A percentile compares a stretch with the other conserved stretches of the same genome.
Evolutionary conservation across 495 filamentous ascomycete species (phyloP).

Genomic region (Xylaria palmicola): DNA sequence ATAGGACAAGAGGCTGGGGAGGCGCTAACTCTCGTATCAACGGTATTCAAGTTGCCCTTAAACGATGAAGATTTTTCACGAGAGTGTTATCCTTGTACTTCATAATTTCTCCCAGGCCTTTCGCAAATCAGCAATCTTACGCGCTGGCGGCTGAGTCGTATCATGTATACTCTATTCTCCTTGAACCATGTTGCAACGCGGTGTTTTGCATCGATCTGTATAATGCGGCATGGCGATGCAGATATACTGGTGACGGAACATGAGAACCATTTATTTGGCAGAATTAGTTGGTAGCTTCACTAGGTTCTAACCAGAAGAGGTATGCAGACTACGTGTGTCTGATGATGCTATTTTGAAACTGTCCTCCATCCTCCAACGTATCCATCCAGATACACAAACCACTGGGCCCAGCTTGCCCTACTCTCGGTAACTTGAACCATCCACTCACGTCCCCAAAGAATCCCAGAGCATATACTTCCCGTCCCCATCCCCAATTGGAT

Average conservation of each 20-base stretch:
- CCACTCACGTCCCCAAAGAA: too few species aligned
- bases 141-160: background rate
- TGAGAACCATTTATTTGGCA: too few species aligned
- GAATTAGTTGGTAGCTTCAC: too few species aligned
- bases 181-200: background rate
- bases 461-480: background rate
- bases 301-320: too few species aligned
- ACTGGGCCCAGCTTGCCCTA: too few species aligned
- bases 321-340: background rate
- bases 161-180: background rate
- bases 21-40: background rate
- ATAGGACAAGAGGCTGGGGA: conserved; percentile 9
- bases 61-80: background rate
- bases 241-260: too few species aligned
- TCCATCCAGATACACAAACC: conserved; percentile 4
- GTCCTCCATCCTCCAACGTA: background rate
- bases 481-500: background rate
- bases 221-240: too few species aligned
- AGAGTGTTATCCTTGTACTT: background rate
- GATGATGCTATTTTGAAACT: background rate
- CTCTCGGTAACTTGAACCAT: too few species aligned
- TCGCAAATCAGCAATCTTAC: background rate
- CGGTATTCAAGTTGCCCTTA: background rate
- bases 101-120: background rate
- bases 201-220: too few species aligned